Evolutionary conservation across 768 basidiomycete species (phyloP), one percentile per base, ranked within the genome.

Genomic region (Suillus alpinus): DNA sequence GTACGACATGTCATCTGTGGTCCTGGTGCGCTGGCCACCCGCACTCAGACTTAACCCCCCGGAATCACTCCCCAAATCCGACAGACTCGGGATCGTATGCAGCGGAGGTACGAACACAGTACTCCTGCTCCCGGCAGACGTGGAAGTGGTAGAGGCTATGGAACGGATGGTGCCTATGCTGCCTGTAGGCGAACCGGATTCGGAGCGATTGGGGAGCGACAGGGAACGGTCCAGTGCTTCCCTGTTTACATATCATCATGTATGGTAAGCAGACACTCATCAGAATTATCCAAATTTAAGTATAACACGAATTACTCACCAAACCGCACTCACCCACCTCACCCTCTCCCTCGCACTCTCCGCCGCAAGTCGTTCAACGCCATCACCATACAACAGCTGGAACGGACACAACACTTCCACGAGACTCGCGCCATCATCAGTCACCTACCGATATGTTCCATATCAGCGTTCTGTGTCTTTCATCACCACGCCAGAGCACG

Each of bases 241-340:
- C 92, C 92, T 95, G 63, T 37, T 58, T 60, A 12, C 26, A 39
- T 32, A 32, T 44, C 23, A 63, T 18, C 63, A 53, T 12, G 16
- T 39, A 26, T 6, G 16, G 26, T 5, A 26, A 53, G 4, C 8
- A 37, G 36, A 53, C 6, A 50, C 20, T 23, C 23, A 16, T 55
- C 26, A 55, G 41, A 2, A 61, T 6, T 36, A 6, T 29, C 0
- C 7, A 29, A 23, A 40, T 26, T 10, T 14, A 36, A 51, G 40
- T 29, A 12, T 23, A 16, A 16, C 53, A 40, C n/a, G 44, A 66
- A 63, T 31, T 1, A 77, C 86, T 52, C 68, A 94, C 95, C 92
- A 94, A 58, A 97, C 83, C 5, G 92, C 84, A 67, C 91, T 91
- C 13, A 95, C 93, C 95, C 95, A 97, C 72, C 89, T 86, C 56